Evolutionary conservation across 164 flowering plant species (phyloP), one percentile per base, ranked within the genome.

Genomic region (Tinospora cordifolia): DNA sequence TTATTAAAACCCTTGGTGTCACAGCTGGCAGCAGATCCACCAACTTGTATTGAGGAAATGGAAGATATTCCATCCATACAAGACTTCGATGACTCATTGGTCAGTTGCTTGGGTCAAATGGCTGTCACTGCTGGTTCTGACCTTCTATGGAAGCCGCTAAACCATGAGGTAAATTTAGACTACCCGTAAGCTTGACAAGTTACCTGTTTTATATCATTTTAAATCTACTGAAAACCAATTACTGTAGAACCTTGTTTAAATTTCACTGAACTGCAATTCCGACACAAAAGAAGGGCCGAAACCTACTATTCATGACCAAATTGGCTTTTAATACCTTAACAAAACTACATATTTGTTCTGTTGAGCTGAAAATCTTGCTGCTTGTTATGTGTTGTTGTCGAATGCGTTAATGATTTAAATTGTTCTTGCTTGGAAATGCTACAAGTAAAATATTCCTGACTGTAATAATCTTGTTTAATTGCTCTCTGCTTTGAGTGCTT

Each of bases 41-140:
- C 97, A 69, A 64, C 66, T 62, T 75, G 77, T 59, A 69, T 85
- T 0, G 87, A 82, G 26, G 86, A 83, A 49, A 67, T 81, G 69
- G 75, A 83, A 10, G 75, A 78, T 54, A 39, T 86, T 17, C 97
- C 96, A 10, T 81, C 88, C 19, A 80, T 86, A 59, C 38, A 79
- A 36, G 93, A 90, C 74, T 93, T 94, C 46, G 96, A 92, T 79
- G 90, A 85, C 60, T 70, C 84, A 41, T 74, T 91, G 79, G 92
- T 94, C 67, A 65, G 72, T n/a, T 91, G 96, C 75, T 65, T 88
- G 64, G 96, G 96, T 65, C 97, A 92, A 80, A 91, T 94, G 98
- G 97, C 98, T 69, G 87, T 88, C 44, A 79, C 92, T 63, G 86
- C 91, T 21, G 96, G 93, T 54, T 79, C 81, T 66, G 98, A 94